phyloP scores from a whole-genome alignment of 768 basidiomycete species.

The Astraeus odoratus region DNA sequence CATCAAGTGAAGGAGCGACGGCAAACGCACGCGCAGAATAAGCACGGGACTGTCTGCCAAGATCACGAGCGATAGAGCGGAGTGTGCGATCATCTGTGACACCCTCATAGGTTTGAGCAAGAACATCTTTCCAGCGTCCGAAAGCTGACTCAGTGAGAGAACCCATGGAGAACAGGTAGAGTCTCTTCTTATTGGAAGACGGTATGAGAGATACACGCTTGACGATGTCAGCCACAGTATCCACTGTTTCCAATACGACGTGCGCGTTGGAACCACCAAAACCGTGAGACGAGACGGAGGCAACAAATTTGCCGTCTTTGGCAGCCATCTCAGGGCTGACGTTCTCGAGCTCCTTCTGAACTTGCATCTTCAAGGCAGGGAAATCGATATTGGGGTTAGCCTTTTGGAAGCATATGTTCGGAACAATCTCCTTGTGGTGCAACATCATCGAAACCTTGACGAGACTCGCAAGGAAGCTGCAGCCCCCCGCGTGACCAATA shows the following conservation, averaged over 20 bases:
- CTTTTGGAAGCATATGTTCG: slow-evolving; percentile 22
- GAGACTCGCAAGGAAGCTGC: slow-evolving; percentile 29
- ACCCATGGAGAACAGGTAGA: slow-evolving; percentile 23
- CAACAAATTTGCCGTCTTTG: slow-evolving; percentile 22
- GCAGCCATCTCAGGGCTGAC: slow-evolving; percentile 23
- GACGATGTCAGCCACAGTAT: slow-evolving; percentile 12
- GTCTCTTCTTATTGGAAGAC: slow-evolving; percentile 5
- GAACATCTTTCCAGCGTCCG: slow-evolving; percentile 20
- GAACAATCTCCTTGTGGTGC: slow-evolving; percentile 23
- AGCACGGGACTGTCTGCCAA: slow-evolving; percentile 24
- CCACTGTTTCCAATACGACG: slow-evolving; percentile 23
- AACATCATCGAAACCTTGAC: slow-evolving; percentile 28
- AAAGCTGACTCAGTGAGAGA: slow-evolving; percentile 22
- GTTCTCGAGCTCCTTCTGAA: slow-evolving; percentile 21
- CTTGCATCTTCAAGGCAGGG: slow-evolving; percentile 17
- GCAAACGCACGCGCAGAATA: slow-evolving; percentile 22
- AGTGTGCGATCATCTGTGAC: slow-evolving; percentile 17
- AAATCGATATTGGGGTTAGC: slow-evolving; percentile 24
- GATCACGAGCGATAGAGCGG: slow-evolving; percentile 22
- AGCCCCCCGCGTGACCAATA: slow-evolving; percentile 23
- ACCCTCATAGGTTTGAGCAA: slow-evolving; percentile 10
- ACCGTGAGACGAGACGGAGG: slow-evolving; percentile 28
- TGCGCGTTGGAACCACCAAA: slow-evolving; percentile 30
- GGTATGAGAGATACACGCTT: background rate
- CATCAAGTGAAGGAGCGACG: slow-evolving; percentile 16